phyloP scores from a whole-genome alignment of 2,329 filamentous ascomycete species.

The Huntiella decipiens region DNA sequence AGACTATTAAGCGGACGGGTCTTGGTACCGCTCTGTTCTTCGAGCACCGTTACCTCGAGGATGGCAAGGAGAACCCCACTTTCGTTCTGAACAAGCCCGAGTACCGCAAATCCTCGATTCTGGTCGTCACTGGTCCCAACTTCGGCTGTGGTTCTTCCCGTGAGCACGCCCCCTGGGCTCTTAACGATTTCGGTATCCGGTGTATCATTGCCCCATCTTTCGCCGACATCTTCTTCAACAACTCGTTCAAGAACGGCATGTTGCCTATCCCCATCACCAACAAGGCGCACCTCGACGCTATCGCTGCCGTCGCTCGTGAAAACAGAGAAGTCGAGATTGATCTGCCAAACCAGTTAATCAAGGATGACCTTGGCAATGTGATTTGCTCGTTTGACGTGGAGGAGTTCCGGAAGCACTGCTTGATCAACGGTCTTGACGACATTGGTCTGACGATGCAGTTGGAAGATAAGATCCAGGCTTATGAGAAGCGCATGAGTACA shows the following conservation, averaged over 20 bases:
- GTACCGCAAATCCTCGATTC: conserved; percentile 67
- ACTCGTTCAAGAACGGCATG: conserved; percentile 99
- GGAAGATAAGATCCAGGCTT: conserved; percentile 70
- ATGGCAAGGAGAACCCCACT: conserved; percentile 54
- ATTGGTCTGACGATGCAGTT: conserved; percentile 88
- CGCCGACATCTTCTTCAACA: conserved; percentile 83
- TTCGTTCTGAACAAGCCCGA: conserved; percentile 86
- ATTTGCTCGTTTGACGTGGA: conserved; percentile 75
- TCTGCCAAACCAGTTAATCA: conserved; percentile 66
- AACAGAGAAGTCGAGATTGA: conserved; percentile 80
- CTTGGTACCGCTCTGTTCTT: conserved; percentile 79
- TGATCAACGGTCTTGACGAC: conserved; percentile 85
- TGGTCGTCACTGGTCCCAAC: conserved; percentile 80
- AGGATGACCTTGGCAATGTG: conserved; percentile 51
- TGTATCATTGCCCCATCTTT: conserved; percentile 76
- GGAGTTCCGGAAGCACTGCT: conserved; percentile 82
- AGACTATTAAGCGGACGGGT: conserved; percentile 95
- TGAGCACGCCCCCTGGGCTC: conserved; percentile 92
- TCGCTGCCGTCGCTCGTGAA: conserved; percentile 59
- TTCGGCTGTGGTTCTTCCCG: conserved; percentile 87
- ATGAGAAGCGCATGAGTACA: conserved; percentile 57
- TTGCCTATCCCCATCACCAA: conserved; percentile 63
- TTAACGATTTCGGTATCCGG: conserved; percentile 90
- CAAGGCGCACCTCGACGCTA: conserved; percentile 42
- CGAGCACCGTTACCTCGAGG: conserved; percentile 56